Percentiles rank a stretch among this genome's conserved stretches.
These are phyloP conservation scores for Apiospora rasikravindrae DNA, from an alignment of 2,329 filamentous ascomycete species.

Conservation along the genomic window DNA sequence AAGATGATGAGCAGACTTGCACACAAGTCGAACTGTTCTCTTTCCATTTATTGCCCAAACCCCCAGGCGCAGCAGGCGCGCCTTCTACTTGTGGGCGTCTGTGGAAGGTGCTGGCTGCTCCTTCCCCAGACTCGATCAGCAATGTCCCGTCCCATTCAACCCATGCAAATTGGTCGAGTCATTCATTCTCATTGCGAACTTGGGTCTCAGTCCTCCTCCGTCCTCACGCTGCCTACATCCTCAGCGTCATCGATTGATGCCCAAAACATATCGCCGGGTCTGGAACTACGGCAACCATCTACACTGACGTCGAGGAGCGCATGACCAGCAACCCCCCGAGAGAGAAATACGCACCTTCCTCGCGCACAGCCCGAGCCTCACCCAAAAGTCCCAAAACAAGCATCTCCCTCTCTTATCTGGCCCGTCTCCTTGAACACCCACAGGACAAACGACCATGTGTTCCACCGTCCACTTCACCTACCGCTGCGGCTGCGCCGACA, in stretches of 20 bases:
- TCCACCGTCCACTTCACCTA: constrained; percentile 28
- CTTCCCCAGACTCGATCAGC: background rate
- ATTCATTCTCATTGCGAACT: background rate
- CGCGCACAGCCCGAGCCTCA: too few species aligned
- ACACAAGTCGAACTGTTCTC: background rate
- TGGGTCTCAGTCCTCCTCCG: too few species aligned
- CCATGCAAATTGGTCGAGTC: background rate
- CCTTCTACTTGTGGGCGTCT: background rate
- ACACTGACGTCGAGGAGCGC: background rate
- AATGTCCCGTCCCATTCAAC: background rate
- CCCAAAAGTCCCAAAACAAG: background rate
- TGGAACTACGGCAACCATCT: background rate
- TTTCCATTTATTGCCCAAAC: background rate
- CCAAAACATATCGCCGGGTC: background rate
- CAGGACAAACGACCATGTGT: background rate
- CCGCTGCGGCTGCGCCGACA: constrained; percentile 26
- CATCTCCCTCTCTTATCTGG: too few species aligned
- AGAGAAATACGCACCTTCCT: background rate
- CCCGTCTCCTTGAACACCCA: background rate
- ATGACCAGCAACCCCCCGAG: background rate
- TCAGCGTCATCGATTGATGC: background rate
- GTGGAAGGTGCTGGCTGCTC: background rate
- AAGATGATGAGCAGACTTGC: background rate
- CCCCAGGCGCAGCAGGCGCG: background rate
- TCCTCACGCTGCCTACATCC: background rate